Evolutionary conservation across 345 rosid species (phyloP).

Genomic region (Lenwebbia sp.): DNA sequence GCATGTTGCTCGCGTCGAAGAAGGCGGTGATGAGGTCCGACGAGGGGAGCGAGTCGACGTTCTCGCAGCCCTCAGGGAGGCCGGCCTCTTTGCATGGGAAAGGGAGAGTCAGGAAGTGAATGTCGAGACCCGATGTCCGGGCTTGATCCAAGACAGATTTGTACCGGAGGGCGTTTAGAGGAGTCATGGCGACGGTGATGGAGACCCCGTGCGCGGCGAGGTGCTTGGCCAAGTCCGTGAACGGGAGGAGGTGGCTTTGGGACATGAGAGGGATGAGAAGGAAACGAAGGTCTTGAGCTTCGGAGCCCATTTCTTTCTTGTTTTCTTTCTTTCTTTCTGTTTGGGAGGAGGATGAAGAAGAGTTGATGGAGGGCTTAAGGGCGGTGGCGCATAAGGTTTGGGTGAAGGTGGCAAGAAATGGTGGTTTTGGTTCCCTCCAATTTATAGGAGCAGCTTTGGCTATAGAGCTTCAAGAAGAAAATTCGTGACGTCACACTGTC

Average conservation of each 20-base stretch:
- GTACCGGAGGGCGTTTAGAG: constrained; percentile 9
- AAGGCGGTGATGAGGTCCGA: background rate
- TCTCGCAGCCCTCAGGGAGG: constrained; percentile 23
- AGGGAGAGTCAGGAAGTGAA: background rate
- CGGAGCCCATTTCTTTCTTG: background rate
- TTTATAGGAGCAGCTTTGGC: background rate
- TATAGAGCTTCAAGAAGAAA: background rate
- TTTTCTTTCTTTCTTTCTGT: background rate
- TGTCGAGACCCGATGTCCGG: background rate
- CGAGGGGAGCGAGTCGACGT: constrained; percentile 19
- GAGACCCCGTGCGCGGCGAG: constrained; percentile 9
- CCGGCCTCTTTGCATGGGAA: constrained; percentile 17
- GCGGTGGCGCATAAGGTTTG: constrained; percentile 8
- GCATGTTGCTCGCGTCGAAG: constrained; percentile 7
- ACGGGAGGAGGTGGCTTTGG: constrained; percentile 30
- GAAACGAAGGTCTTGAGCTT: constrained; percentile 1
- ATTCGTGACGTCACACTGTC: background rate
- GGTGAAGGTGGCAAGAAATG: constrained; percentile 29
- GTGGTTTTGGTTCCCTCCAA: background rate
- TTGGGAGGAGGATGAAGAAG: constrained; percentile 7
- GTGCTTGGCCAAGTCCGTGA: constrained; percentile 20
- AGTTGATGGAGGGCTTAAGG: constrained; percentile 10
- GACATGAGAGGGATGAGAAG: constrained; percentile 26
- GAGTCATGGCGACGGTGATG: constrained; percentile 17
- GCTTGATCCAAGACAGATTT: background rate